phyloP scores from a whole-genome alignment of 441 rosid species.

The Erodium texanum region DNA sequence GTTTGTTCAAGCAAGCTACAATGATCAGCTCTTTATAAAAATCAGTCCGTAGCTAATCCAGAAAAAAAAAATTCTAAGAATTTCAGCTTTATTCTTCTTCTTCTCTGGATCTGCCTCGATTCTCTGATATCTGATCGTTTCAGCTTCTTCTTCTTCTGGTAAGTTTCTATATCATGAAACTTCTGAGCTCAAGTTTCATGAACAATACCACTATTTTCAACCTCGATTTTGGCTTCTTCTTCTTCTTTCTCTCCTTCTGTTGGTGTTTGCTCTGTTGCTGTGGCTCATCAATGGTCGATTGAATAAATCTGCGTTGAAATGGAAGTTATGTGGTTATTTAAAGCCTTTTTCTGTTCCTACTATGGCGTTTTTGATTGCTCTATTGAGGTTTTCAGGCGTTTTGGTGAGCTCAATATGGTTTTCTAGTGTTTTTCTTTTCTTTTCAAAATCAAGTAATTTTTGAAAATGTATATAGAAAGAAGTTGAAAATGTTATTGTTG shows the following conservation, averaged over 20 bases:
- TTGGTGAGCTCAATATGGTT: too few species aligned
- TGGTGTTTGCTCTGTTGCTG: background rate
- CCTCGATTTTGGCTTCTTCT: background rate
- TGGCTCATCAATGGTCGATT: background rate
- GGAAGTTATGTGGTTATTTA: background rate
- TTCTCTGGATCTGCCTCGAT: background rate
- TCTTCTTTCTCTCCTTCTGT: too few species aligned
- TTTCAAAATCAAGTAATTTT: too few species aligned
- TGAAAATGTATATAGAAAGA: too few species aligned
- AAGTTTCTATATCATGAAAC: background rate
- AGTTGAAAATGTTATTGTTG: background rate
- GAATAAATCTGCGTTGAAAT: background rate
- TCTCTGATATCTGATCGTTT: background rate
- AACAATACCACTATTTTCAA: background rate
- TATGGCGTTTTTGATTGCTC: too few species aligned
- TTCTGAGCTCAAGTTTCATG: background rate
- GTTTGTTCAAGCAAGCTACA: too few species aligned
- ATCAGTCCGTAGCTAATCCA: background rate
- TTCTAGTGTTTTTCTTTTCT: background rate
- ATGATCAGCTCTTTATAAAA: background rate
- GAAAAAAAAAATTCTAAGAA: background rate
- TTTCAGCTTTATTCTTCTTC: background rate
- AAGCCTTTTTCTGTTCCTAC: too few species aligned
- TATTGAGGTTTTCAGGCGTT: too few species aligned
- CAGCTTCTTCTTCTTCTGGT: background rate